Conservation (phyloP, 192 early-diverging fungal genomes). For the Coemansia sp. region DNA sequence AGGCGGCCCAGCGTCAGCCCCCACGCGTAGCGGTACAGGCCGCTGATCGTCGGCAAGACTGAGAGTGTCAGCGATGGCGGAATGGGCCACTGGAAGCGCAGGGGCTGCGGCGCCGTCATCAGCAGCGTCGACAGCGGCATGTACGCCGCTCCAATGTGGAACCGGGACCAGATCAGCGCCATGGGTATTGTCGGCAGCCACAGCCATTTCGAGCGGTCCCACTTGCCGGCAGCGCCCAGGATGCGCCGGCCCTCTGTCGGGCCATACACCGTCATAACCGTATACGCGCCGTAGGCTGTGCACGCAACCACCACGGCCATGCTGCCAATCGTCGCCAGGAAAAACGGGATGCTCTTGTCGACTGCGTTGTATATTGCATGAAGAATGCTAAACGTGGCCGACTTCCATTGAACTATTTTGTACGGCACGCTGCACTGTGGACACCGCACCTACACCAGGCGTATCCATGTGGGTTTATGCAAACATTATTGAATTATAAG, state of each 20-base stretch:
- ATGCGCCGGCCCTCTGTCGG: slow-evolving; percentile 59
- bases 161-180: slow-evolving; percentile 61
- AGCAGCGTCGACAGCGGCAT: slow-evolving; percentile 64
- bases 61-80: slow-evolving; percentile 62
- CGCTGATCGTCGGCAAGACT: slow-evolving; percentile 62
- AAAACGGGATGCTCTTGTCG: slow-evolving; percentile 61
- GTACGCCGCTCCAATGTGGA: slow-evolving; percentile 56
- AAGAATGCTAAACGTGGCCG: slow-evolving; percentile 52
- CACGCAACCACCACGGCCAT: slow-evolving; percentile 62
- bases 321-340: slow-evolving; percentile 60
- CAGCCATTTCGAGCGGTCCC: slow-evolving; percentile 66
- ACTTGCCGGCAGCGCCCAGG: slow-evolving; percentile 54
- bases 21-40: slow-evolving; percentile 59
- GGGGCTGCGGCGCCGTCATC: slow-evolving; percentile 56
- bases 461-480: background rate
- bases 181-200: slow-evolving; percentile 60
- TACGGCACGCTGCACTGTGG: slow-evolving; percentile 70
- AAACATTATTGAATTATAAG: background rate
- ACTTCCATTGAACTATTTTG: slow-evolving; percentile 57
- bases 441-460: slow-evolving; percentile 61
- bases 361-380: slow-evolving; percentile 54
- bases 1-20: slow-evolving; percentile 54
- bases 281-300: slow-evolving; percentile 68
- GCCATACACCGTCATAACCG: slow-evolving; percentile 67
- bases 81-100: slow-evolving; percentile 59